phyloP scores from a whole-genome alignment of 371 early-diverging fungal genomes.

The Batrachochytrium dendrobatidis region DNA sequence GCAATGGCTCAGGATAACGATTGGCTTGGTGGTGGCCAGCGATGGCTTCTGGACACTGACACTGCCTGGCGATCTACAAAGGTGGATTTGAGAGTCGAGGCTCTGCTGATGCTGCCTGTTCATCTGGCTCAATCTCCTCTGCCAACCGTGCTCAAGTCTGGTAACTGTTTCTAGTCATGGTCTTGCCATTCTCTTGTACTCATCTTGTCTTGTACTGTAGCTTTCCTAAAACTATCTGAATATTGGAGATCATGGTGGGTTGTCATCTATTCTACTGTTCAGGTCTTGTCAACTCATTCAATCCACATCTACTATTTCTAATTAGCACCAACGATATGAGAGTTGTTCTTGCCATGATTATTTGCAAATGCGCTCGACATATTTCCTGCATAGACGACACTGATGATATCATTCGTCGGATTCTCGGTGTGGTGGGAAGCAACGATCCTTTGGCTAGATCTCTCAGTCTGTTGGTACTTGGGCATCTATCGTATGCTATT shows the following conservation, averaged over 20 bases:
- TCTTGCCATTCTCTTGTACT: neutral
- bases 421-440: neutral
- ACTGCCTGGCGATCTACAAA: neutral
- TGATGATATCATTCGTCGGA: neutral
- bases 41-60: constrained; percentile 2
- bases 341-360: neutral
- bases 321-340: neutral
- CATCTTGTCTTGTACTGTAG: neutral
- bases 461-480: neutral
- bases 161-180: neutral
- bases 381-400: neutral
- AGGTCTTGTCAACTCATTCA: neutral
- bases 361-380: neutral
- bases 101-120: neutral
- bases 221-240: constrained; percentile 1
- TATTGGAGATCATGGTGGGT: constrained; percentile 2
- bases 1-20: no score
- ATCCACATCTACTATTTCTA: neutral
- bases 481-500: neutral
- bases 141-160: constrained; percentile 1
- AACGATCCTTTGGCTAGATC: constrained; percentile 2
- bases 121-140: neutral
- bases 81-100: neutral
- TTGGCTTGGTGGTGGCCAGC: neutral
- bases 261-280: neutral